These are phyloP conservation scores for Naganishia vaughanmartiniae DNA, from an alignment of 768 basidiomycete genomes.

Conservation along the genomic window DNA sequence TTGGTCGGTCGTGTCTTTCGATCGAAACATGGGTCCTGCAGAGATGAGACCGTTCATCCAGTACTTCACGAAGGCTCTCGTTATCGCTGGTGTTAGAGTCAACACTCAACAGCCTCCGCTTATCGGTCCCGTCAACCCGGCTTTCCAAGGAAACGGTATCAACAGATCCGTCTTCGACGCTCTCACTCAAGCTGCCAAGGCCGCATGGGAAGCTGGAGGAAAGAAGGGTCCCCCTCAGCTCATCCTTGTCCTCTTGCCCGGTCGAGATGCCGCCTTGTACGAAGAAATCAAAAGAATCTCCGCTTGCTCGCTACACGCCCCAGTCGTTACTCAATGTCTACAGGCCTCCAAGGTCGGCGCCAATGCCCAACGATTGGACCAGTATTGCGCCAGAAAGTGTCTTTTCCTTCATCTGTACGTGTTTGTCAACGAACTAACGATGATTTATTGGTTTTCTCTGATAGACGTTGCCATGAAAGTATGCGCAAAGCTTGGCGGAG, in stretches of 20 bases:
- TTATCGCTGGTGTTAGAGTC: constrained; percentile 38
- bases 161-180: neutral
- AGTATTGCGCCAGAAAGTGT: constrained; percentile 40
- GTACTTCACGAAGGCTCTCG: constrained; percentile 35
- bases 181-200: constrained; percentile 27
- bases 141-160: constrained; percentile 13
- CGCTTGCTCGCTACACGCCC: constrained; percentile 38
- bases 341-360: constrained; percentile 45
- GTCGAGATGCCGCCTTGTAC: constrained; percentile 48
- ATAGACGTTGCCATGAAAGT: constrained; percentile 50
- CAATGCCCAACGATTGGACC: constrained; percentile 39
- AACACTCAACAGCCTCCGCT: constrained; percentile 35
- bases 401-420: neutral
- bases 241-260: constrained; percentile 46
- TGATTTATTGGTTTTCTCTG: too few species aligned
- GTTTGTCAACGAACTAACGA: too few species aligned
- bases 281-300: constrained; percentile 48
- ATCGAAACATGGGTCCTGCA: constrained; percentile 35
- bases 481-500: constrained; percentile 50
- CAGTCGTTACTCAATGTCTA: constrained; percentile 51
- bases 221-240: constrained; percentile 44
- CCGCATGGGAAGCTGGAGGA: constrained; percentile 41
- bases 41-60: constrained; percentile 42
- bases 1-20: constrained; percentile 48
- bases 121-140: constrained; percentile 12